Conservation (phyloP, 192 early-diverging fungal genomes). For the Phycomyces nitens region DNA sequence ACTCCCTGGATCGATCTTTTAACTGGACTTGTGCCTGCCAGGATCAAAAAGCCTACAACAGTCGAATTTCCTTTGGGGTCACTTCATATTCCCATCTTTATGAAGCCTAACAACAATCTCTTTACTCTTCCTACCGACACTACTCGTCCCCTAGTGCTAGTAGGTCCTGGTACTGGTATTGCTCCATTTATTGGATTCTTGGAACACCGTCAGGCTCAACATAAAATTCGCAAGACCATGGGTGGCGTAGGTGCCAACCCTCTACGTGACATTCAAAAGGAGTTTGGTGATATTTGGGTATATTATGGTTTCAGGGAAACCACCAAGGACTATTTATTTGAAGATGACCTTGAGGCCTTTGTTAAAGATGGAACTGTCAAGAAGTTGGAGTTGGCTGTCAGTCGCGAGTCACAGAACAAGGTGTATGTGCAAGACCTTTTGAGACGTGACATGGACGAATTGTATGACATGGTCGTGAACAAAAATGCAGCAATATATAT, state of each 20-base stretch:
- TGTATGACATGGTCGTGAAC: constrained; percentile 57
- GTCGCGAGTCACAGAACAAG: constrained; percentile 56
- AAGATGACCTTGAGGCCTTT: constrained; percentile 52
- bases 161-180: constrained; percentile 94
- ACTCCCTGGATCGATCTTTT: constrained; percentile 79
- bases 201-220: constrained; percentile 63
- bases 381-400: constrained; percentile 59
- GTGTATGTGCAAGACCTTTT: constrained; percentile 88
- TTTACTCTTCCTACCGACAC: constrained; percentile 68
- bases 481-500: constrained; percentile 69
- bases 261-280: constrained; percentile 27
- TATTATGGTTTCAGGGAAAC: constrained; percentile 83
- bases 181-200: constrained; percentile 91
- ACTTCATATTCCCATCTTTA: constrained; percentile 43
- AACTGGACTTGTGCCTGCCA: constrained; percentile 31
- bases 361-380: constrained; percentile 50
- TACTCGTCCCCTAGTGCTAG: constrained; percentile 71
- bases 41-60: constrained; percentile 22
- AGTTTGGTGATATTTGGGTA: constrained; percentile 60
- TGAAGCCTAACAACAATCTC: constrained; percentile 51
- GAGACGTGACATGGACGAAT: constrained; percentile 42
- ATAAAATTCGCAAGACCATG: constrained; percentile 38
- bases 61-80: not conserved
- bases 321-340: constrained; percentile 68
- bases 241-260: constrained; percentile 20